Conservation (phyloP, 306 rosid genomes). For the Hippophae gyantsensis region DNA sequence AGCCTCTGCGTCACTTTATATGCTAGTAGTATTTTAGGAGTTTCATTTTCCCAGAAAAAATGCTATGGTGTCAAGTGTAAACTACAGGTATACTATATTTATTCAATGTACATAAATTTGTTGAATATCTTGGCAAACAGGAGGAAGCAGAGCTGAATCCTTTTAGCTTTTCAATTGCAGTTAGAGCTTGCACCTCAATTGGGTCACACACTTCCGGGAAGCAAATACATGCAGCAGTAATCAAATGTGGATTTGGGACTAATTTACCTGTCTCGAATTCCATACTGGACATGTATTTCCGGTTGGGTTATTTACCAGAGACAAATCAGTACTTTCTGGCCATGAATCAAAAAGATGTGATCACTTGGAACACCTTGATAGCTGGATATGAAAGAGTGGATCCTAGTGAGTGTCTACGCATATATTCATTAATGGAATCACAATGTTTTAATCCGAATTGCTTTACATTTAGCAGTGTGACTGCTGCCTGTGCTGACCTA, state of each 20-base stretch:
- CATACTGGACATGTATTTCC: slow-evolving; percentile 69
- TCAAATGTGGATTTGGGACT: slow-evolving; percentile 45
- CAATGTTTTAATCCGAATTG: slow-evolving; percentile 52
- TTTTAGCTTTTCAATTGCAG: slow-evolving; percentile 64
- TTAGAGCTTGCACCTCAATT: slow-evolving; percentile 56
- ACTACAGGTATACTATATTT: neutral
- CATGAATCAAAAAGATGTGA: slow-evolving; percentile 46
- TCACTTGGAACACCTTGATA: slow-evolving; percentile 73
- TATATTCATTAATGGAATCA: slow-evolving; percentile 49
- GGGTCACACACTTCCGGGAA: slow-evolving; percentile 41
- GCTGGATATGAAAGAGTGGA: slow-evolving; percentile 55
- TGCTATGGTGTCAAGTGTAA: neutral
- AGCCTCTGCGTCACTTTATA: neutral
- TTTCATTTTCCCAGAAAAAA: neutral
- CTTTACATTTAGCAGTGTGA: slow-evolving; percentile 52
- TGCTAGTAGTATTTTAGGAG: too few relatives aligned
- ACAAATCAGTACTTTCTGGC: slow-evolving; percentile 48
- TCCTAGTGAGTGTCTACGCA: slow-evolving; percentile 38
- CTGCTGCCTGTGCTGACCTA: slow-evolving; percentile 57
- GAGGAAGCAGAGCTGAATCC: slow-evolving; percentile 52
- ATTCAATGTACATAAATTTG: slow-evolving; percentile 5
- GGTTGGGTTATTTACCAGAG: slow-evolving; percentile 44
- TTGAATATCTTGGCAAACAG: slow-evolving; percentile 37
- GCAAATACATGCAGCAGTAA: slow-evolving; percentile 59
- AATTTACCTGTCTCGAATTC: slow-evolving; percentile 67